Evolutionary conservation across 345 rosid species (phyloP), one percentile per base, ranked within the genome.

Genomic region (Physaria fendleri): DNA sequence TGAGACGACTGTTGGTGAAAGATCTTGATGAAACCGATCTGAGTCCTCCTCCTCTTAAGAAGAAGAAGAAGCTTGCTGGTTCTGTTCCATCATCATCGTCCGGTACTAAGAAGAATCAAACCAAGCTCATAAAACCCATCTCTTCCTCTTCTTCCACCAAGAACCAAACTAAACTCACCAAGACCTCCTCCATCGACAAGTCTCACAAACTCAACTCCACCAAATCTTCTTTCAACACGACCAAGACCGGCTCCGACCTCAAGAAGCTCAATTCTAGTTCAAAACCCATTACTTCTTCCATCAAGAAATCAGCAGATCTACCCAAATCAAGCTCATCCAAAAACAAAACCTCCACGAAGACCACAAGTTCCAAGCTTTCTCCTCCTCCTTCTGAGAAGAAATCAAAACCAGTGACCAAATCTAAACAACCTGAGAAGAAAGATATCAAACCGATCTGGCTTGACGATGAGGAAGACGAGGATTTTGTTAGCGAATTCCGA

Each of bases 401-500:
- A 68, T 32, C 37, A 6, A 76, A 81, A 45, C 53, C 77, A 5
- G 28, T 51, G 35, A 72, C 77, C 34, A 77, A 52, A 39, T 20
- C 66, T 4, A 75, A 55, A 65, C 59, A 35, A 13, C 75, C 8
- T n/a, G n/a, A n/a, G n/a, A 64, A 58, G 22, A 49, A 67, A 47
- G 39, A 70, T 56, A 58, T 64, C 54, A 32, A 68, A 52, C 79
- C 85, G 0, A 71, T 71, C 45, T 83, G 88, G 94, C 44, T 83
- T 1, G 90, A 85, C 12, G 69, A 81, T 24, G 90, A 72, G 0
- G 83, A 79, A 11, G 87, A 82, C 6, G 77, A 77, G 7, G 94
- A 87, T 64, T 72, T 89, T 33, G 84, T 82, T 0, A 21, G 73
- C 0, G 96, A 85, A 59, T 83, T 90, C 73, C 78, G 90, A 77